These are phyloP conservation scores for Cladobotryum mycophilum DNA, from an alignment of 2,329 filamentous ascomycete species.

Conservation along the genomic window DNA sequence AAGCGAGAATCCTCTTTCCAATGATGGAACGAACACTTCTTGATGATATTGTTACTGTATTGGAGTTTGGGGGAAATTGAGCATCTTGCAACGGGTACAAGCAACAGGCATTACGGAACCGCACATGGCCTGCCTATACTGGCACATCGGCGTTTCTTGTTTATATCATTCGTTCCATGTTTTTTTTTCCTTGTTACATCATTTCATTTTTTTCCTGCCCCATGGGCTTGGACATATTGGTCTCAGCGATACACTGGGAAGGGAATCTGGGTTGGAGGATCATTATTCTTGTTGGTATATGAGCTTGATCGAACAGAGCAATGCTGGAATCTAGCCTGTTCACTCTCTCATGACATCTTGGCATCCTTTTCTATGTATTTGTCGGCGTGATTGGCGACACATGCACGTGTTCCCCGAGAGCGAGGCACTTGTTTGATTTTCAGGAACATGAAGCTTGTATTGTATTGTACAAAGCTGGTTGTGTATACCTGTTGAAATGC, in stretches of 20 bases:
- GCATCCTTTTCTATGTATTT: neutral
- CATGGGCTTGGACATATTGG: neutral
- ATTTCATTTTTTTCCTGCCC: neutral
- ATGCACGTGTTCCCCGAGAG: neutral
- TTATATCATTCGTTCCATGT: neutral
- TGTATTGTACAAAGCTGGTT: no score
- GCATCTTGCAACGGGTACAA: conserved; percentile 9
- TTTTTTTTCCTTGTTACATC: neutral
- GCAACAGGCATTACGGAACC: conserved; percentile 5
- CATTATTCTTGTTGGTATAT: neutral
- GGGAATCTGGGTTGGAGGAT: neutral
- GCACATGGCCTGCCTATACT: conserved; percentile 9
- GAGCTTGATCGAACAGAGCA: conserved; percentile 2
- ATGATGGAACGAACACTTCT: conserved; percentile 9
- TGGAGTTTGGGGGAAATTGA: conserved; percentile 10
- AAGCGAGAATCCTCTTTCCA: conserved; percentile 2
- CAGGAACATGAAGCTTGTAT: conserved; percentile 5
- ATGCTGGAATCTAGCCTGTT: conserved; percentile 8
- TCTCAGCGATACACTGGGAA: neutral
- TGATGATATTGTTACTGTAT: conserved; percentile 12
- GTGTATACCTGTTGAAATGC: no score
- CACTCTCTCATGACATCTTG: conserved; percentile 2
- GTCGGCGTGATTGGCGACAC: neutral
- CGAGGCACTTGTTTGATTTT: neutral
- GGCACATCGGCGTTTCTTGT: conserved; percentile 7